A percentile compares a stretch with the other conserved stretches of the same genome.
These are phyloP conservation scores for Coniochaeta sp. DNA, from an alignment of 2,329 filamentous ascomycete genomes.

Conservation along the genomic window DNA sequence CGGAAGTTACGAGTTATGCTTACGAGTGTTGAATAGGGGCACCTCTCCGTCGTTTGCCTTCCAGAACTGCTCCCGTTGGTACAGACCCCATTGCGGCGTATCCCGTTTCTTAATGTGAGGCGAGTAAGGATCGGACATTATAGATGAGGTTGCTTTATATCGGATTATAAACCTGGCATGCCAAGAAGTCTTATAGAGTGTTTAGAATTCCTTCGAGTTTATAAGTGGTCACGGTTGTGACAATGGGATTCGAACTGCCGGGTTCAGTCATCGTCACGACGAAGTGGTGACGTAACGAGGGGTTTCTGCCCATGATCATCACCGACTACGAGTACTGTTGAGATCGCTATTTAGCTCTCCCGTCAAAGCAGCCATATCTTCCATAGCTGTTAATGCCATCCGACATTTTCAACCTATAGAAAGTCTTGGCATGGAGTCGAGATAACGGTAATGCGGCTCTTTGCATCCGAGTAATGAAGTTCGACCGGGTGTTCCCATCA, in stretches of 20 bases:
- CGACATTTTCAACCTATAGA: not conserved
- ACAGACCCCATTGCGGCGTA: conserved; percentile 16
- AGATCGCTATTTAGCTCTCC: not conserved
- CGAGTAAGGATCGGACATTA: conserved; percentile 12
- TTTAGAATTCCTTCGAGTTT: not conserved
- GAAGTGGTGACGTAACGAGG: conserved; percentile 1
- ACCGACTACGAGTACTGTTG: not conserved
- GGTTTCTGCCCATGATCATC: not conserved
- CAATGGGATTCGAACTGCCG: not conserved
- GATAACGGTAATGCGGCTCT: not conserved
- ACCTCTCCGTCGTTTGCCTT: conserved; percentile 15
- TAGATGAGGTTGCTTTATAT: not conserved
- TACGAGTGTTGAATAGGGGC: conserved; percentile 16
- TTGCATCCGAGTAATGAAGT: not conserved
- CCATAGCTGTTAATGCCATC: not conserved
- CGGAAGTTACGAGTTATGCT: not conserved
- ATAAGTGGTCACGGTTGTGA: not conserved
- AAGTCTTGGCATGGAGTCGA: not conserved
- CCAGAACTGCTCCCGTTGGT: conserved; percentile 19
- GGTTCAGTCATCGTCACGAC: not conserved
- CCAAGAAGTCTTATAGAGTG: conserved; percentile 28
- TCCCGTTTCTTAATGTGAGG: conserved; percentile 15
- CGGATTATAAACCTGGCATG: conserved; percentile 5
- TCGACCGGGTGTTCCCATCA: not conserved
- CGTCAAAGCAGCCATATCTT: not conserved